A percentile compares a stretch with the other conserved stretches of the same genome.
Evolutionary conservation across 2,329 filamentous ascomycete genomes (phyloP).

Genomic region (Colletotrichum chlorophyti): DNA sequence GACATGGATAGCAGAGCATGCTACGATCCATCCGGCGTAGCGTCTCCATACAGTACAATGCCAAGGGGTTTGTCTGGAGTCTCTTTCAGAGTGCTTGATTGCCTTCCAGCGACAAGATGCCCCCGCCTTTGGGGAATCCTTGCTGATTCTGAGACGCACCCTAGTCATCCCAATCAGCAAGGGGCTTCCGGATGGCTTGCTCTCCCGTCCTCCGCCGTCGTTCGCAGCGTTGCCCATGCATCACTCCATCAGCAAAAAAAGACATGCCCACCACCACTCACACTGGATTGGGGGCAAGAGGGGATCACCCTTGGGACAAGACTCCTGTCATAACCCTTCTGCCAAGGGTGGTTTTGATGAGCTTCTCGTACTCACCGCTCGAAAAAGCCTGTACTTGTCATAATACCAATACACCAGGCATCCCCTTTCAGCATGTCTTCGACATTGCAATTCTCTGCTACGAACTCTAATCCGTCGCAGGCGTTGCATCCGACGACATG

Average conservation of each 20-base stretch:
- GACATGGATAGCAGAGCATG: constrained; percentile 25
- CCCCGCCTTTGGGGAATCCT: constrained; percentile 40
- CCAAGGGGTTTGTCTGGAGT: constrained; percentile 23
- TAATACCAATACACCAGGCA: constrained; percentile 16
- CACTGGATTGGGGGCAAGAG: constrained; percentile 2
- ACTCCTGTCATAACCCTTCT: constrained; percentile 27
- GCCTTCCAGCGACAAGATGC: constrained; percentile 11
- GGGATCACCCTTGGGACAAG: constrained; percentile 3
- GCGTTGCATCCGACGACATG: constrained; percentile 22
- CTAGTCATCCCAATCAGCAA: constrained; percentile 31
- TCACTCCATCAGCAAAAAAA: neutral
- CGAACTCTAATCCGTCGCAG: constrained; percentile 14
- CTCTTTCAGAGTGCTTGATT: constrained; percentile 18
- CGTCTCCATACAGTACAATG: constrained; percentile 25
- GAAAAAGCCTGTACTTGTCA: constrained; percentile 12
- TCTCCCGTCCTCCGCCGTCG: constrained; percentile 9
- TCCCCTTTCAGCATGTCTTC: constrained; percentile 4
- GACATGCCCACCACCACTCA: neutral
- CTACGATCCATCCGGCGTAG: constrained; percentile 15
- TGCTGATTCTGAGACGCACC: constrained; percentile 43
- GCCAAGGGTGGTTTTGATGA: constrained; percentile 29
- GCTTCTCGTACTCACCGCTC: constrained; percentile 27
- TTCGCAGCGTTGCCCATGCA: constrained; percentile 1
- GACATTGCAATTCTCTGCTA: constrained; percentile 6
- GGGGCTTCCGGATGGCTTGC: constrained; percentile 19